phyloP scores from a whole-genome alignment of 441 rosid genomes.

The Populus hybrid region DNA sequence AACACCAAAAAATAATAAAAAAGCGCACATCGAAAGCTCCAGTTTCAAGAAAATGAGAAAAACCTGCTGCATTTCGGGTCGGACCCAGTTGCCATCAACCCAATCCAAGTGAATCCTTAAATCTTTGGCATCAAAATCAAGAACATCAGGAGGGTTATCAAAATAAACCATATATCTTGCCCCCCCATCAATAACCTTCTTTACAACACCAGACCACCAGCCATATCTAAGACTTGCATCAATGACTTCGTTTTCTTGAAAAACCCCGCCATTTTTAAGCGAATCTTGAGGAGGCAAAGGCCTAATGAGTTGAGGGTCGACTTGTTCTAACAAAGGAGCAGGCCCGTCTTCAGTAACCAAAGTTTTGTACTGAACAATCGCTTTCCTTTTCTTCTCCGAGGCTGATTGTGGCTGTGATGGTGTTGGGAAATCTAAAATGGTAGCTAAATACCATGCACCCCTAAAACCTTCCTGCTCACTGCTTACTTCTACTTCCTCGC shows the following conservation, averaged over 20 bases:
- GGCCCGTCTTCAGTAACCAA: constrained; percentile 47
- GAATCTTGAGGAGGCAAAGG: constrained; percentile 53
- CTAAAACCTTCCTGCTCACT: constrained; percentile 62
- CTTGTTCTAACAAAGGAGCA: constrained; percentile 39
- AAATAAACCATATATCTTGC: constrained; percentile 56
- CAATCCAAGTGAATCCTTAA: constrained; percentile 66
- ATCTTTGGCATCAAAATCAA: constrained; percentile 38
- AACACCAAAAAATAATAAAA: background rate
- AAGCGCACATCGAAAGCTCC: background rate
- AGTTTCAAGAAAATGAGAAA: background rate
- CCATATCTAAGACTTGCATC: constrained; percentile 68
- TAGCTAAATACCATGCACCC: constrained; percentile 71
- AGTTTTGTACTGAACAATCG: constrained; percentile 49
- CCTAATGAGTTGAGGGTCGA: constrained; percentile 41
- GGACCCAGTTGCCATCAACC: constrained; percentile 57
- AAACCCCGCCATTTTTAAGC: constrained; percentile 8
- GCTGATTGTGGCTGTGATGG: constrained; percentile 6
- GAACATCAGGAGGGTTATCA: constrained; percentile 48
- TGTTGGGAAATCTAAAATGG: constrained; percentile 29
- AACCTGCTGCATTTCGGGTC: constrained; percentile 21
- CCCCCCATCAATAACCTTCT: constrained; percentile 43
- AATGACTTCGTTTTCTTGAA: constrained; percentile 52
- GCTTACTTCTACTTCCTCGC: constrained; percentile 59
- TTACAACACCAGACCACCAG: constrained; percentile 85
- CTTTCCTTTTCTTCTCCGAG: constrained; percentile 28